Conservation (phyloP, 345 rosid genomes). For the Boechera divaricarpa region DNA sequence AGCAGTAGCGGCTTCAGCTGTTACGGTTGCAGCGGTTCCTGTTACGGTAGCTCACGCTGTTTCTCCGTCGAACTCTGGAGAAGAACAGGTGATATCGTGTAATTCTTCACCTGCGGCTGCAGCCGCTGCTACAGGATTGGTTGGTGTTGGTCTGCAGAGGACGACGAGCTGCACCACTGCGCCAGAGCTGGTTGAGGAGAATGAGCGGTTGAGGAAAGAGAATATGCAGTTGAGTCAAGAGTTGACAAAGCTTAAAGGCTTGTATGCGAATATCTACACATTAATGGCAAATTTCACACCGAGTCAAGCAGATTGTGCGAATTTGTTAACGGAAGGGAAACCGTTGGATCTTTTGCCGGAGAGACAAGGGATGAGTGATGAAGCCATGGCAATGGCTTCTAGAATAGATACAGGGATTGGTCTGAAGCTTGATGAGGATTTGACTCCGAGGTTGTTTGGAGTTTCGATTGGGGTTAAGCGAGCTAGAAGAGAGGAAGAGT, state of each 20-base stretch:
- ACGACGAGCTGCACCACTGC: constrained; percentile 74
- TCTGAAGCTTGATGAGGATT: constrained; percentile 39
- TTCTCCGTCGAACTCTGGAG: constrained; percentile 77
- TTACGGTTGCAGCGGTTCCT: constrained; percentile 44
- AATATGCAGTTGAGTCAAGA: constrained; percentile 70
- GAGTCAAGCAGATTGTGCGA: constrained; percentile 49
- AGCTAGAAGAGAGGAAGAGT: constrained; percentile 56
- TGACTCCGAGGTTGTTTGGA: constrained; percentile 78
- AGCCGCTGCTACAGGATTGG: constrained; percentile 8
- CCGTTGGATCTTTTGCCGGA: constrained; percentile 54
- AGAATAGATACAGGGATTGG: constrained; percentile 26
- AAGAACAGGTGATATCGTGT: constrained; percentile 76
- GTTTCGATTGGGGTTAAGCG: constrained; percentile 84
- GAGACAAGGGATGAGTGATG: constrained; percentile 43
- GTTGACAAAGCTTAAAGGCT: constrained; percentile 63
- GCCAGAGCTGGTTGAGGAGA: constrained; percentile 81
- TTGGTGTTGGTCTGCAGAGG: constrained; percentile 31
- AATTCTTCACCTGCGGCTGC: constrained; percentile 65
- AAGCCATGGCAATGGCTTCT: constrained; percentile 32
- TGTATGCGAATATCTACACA: constrained; percentile 65
- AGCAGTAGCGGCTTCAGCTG: constrained; percentile 26
- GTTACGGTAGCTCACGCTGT: constrained; percentile 38
- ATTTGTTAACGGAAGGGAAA: constrained; percentile 50
- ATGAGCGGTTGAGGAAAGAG: constrained; percentile 77
- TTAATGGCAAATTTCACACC: constrained; percentile 69